These are phyloP conservation scores for Rhizoclosmatium sp. DNA, from an alignment of 192 early-diverging fungal genomes.

Conservation along the genomic window DNA sequence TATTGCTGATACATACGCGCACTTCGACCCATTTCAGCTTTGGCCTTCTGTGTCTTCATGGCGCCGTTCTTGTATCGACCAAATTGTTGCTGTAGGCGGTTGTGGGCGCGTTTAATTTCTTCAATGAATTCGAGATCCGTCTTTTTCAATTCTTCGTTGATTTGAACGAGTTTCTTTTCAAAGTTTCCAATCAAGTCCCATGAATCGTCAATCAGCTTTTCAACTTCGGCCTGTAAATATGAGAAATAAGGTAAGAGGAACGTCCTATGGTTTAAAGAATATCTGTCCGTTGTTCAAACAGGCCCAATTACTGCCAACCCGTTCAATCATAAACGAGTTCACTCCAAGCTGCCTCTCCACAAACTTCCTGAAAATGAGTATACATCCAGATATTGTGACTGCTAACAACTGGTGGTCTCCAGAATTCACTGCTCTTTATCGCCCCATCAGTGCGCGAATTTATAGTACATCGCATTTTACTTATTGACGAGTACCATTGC, in stretches of 20 bases:
- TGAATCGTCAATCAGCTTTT: slow-evolving; percentile 2
- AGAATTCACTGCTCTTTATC: too few species aligned
- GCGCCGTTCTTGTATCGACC: slow-evolving; percentile 10
- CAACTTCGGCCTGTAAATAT: slow-evolving; percentile 1
- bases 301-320: too few species aligned
- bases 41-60: not conserved
- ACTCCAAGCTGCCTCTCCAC: too few species aligned
- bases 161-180: not conserved
- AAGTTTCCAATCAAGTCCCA: not conserved
- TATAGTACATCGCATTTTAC: not conserved
- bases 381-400: too few species aligned
- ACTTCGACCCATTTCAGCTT: not conserved
- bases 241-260: not conserved
- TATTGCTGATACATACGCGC: not conserved
- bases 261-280: too few species aligned
- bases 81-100: not conserved
- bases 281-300: too few species aligned
- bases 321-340: too few species aligned
- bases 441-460: too few species aligned
- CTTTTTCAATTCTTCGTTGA: not conserved
- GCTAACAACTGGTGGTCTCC: too few species aligned
- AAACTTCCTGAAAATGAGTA: too few species aligned
- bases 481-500: not conserved
- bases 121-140: slow-evolving; percentile 14
- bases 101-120: slow-evolving; percentile 25